Conservation (phyloP, 1,284 basidiomycete species). For the Gymnopus androsaceus region DNA sequence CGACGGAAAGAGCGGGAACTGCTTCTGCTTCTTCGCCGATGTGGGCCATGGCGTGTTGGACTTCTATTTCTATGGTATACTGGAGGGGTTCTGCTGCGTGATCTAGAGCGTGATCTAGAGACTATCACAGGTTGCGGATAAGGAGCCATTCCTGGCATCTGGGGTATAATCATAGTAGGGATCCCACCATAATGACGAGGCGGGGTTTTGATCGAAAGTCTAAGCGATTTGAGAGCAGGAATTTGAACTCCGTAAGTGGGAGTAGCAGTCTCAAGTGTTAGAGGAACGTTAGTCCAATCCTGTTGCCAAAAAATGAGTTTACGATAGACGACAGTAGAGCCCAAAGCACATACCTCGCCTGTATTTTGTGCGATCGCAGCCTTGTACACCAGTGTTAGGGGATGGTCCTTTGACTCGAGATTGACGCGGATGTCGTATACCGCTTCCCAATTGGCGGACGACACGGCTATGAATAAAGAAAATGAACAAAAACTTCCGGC, state of each 20-base stretch:
- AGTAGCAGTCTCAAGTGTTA: constrained; percentile 33
- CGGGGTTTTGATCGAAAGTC: constrained; percentile 21
- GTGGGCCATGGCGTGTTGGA: too few relatives aligned
- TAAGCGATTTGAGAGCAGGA: constrained; percentile 28
- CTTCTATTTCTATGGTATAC: too few relatives aligned
- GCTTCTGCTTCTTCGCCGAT: too few relatives aligned
- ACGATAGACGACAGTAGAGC: not conserved
- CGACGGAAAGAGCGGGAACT: too few relatives aligned
- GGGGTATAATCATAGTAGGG: too few relatives aligned
- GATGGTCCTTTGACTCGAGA: constrained; percentile 32
- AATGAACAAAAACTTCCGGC: not conserved
- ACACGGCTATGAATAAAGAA: constrained; percentile 1
- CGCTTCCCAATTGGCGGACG: constrained; percentile 29
- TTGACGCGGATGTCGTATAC: constrained; percentile 37
- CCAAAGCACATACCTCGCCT: constrained; percentile 28
- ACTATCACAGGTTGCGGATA: not conserved
- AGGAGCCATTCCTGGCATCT: too few relatives aligned
- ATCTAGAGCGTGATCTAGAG: not conserved
- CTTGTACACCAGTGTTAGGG: constrained; percentile 35
- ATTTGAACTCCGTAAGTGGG: constrained; percentile 29
- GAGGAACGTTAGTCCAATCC: constrained; percentile 31
- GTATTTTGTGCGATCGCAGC: constrained; percentile 35
- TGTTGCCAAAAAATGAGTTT: not conserved
- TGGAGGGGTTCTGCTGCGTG: not conserved
- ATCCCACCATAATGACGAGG: too few relatives aligned